phyloP scores from a whole-genome alignment of 306 rosid species.

The Mimosa bimucronata region DNA sequence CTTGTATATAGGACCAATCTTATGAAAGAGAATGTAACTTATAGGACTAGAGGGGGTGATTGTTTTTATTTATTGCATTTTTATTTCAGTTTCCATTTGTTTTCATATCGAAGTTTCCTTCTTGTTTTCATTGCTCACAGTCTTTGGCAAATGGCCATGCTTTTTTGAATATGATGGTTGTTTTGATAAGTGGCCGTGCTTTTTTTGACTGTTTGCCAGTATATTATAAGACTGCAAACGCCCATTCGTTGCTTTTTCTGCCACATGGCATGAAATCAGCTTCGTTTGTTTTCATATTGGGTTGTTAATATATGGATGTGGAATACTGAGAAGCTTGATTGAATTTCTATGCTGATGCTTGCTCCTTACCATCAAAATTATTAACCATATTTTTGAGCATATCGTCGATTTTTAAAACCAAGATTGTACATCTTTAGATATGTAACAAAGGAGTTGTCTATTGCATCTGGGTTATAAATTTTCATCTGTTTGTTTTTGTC shows the following conservation, averaged over 20 bases:
- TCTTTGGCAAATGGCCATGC: not conserved
- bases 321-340: not conserved
- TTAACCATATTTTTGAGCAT: constrained; percentile 7
- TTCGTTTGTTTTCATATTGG: not conserved
- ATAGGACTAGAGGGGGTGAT: too few species aligned
- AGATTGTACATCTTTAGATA: not conserved
- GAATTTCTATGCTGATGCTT: constrained; percentile 15
- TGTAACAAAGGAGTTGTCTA: not conserved
- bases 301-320: not conserved
- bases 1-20: too few species aligned
- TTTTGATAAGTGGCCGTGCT: not conserved
- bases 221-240: not conserved
- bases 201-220: not conserved
- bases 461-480: constrained; percentile 11
- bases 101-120: not conserved
- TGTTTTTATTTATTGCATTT: not conserved
- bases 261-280: too few species aligned
- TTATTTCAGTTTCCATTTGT: not conserved
- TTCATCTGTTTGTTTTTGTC: not conserved
- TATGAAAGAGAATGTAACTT: too few species aligned
- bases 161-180: not conserved
- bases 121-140: not conserved
- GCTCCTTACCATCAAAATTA: constrained; percentile 4
- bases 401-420: not conserved
- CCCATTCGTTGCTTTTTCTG: constrained; percentile 18